Conservation (phyloP, 225 moss, liverwort and hornwort species). For the Straminergon stramineum region DNA sequence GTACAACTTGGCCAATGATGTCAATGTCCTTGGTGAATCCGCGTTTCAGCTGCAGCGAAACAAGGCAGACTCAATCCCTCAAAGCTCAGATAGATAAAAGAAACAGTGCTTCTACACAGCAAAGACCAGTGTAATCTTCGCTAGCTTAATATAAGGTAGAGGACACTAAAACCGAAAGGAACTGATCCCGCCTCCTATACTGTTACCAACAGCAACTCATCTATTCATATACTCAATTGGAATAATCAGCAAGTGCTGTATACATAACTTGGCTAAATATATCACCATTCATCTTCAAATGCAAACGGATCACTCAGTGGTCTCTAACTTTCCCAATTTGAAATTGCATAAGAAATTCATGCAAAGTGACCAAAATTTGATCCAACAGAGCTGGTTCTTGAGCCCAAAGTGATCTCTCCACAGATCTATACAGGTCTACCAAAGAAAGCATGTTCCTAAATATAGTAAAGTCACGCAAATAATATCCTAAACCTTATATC, state of each 20-base stretch:
- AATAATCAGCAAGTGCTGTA: not conserved
- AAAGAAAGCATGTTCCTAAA: not conserved
- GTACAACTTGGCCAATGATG: slow-evolving; percentile 56
- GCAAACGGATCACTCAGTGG: not conserved
- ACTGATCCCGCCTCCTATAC: not conserved
- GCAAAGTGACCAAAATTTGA: not conserved
- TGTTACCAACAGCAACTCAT: not conserved
- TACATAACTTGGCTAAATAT: not conserved
- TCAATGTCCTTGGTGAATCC: slow-evolving; percentile 80
- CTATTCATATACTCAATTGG: not conserved
- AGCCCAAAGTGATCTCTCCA: not conserved
- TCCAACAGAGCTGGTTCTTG: not conserved
- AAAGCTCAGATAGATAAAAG: not conserved
- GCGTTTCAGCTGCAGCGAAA: slow-evolving; percentile 41
- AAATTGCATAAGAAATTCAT: not conserved
- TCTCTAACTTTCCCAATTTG: not conserved
- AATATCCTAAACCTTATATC: not conserved
- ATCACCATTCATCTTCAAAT: not conserved
- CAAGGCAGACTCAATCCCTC: not conserved
- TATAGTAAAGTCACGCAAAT: not conserved
- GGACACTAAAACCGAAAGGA: not conserved
- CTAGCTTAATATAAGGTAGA: not conserved
- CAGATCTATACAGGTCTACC: not conserved
- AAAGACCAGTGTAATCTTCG: not conserved
- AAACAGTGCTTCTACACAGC: not conserved